Conservation (phyloP, 2,329 filamentous ascomycete genomes). For the Calonectria pseudoturangicola region DNA sequence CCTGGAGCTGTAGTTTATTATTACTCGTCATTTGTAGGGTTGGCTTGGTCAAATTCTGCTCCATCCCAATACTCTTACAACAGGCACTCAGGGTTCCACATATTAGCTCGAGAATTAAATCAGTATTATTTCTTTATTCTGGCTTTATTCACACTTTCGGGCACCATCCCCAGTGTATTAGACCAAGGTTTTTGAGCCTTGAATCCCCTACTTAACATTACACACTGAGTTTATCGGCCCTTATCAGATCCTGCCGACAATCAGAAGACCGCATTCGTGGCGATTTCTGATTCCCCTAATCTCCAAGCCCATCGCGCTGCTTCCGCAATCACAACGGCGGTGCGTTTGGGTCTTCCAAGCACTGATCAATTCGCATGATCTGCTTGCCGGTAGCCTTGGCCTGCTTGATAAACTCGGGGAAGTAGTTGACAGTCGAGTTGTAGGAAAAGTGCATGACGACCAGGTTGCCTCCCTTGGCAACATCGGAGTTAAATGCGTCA, state of each 20-base stretch:
- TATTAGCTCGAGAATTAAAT: too few relatives aligned
- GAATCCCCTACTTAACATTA: neutral
- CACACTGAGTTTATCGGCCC: neutral
- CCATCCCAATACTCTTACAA: too few relatives aligned
- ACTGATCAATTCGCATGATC: conserved; percentile 81
- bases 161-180: too few relatives aligned
- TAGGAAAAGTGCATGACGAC: conserved; percentile 83
- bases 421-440: conserved; percentile 77
- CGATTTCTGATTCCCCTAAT: neutral
- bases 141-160: too few relatives aligned
- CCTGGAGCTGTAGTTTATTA: too few relatives aligned
- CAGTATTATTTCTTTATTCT: too few relatives aligned
- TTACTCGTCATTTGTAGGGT: too few relatives aligned
- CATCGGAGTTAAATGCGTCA: conserved; percentile 78
- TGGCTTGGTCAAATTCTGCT: too few relatives aligned
- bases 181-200: too few relatives aligned
- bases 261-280: neutral
- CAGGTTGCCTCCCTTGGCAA: conserved; percentile 76
- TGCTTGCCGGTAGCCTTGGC: conserved; percentile 78
- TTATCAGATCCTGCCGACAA: neutral
- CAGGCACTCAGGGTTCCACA: too few relatives aligned
- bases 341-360: conserved; percentile 77
- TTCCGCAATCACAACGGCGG: conserved; percentile 61
- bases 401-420: conserved; percentile 78
- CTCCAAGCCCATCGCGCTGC: conserved; percentile 3